Conservation (phyloP, 2,329 filamentous ascomycete genomes). For the Clathrospora elynae region DNA sequence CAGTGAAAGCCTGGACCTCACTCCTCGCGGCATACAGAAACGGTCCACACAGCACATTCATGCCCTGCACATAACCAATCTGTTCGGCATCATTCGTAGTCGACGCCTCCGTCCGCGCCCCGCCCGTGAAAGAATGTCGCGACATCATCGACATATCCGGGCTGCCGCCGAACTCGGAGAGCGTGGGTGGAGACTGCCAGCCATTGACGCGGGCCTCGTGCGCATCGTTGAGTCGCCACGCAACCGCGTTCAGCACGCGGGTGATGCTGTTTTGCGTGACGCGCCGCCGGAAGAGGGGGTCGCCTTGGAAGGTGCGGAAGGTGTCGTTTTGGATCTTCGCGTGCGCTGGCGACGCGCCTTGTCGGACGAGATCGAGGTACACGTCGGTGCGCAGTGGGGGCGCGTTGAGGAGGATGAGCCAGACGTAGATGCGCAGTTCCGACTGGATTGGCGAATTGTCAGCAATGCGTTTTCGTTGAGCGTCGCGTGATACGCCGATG, state of each 20-base stretch:
- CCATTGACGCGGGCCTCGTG: constrained; percentile 63
- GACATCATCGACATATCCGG: constrained; percentile 50
- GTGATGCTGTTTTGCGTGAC: constrained; percentile 96
- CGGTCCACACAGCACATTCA: constrained; percentile 96
- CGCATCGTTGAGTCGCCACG: constrained; percentile 89
- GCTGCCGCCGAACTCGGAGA: constrained; percentile 56
- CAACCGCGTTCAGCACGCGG: constrained; percentile 89
- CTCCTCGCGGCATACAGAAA: constrained; percentile 94
- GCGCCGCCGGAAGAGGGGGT: constrained; percentile 92
- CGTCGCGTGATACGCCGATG: neutral
- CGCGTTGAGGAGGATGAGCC: constrained; percentile 90
- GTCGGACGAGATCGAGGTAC: constrained; percentile 88
- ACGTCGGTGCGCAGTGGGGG: constrained; percentile 82
- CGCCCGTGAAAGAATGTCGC: constrained; percentile 39
- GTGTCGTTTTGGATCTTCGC: constrained; percentile 98
- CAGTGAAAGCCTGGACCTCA: constrained; percentile 91
- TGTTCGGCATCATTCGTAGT: constrained; percentile 61
- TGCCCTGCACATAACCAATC: constrained; percentile 94
- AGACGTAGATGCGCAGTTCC: constrained; percentile 89
- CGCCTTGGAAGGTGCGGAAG: constrained; percentile 93
- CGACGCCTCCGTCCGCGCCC: constrained; percentile 39
- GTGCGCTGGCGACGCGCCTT: constrained; percentile 91
- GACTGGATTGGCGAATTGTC: constrained; percentile 63
- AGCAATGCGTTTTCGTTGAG: neutral
- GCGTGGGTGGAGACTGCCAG: constrained; percentile 56